Percentiles rank a stretch among this genome's conserved stretches.
phyloP scores from a whole-genome alignment of 2,329 filamentous ascomycete species.

The Chaetomium sp. region DNA sequence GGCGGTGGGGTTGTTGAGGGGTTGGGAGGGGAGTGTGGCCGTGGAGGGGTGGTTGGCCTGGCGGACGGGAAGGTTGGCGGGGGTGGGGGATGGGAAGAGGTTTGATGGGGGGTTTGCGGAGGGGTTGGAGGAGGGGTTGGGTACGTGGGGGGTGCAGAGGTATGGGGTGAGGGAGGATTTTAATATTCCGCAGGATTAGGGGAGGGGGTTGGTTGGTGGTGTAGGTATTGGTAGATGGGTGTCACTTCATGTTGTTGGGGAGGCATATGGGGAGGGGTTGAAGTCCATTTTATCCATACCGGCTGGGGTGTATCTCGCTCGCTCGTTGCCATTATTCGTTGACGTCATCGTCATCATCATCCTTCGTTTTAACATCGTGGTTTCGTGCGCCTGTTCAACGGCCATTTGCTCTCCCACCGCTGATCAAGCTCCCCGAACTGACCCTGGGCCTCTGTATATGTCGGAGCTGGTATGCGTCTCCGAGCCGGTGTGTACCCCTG shows the following conservation, averaged over 20 bases:
- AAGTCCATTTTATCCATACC: background rate
- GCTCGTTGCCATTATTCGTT: background rate
- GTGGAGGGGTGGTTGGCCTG: conserved; percentile 52
- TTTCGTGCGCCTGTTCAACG: background rate
- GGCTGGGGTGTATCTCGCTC: background rate
- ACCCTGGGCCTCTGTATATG: background rate
- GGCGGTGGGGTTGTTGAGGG: conserved; percentile 28
- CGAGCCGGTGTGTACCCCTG: background rate
- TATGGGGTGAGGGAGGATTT: conserved; percentile 39
- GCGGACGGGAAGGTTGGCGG: conserved; percentile 44
- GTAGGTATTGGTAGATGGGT: background rate
- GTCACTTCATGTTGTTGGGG: background rate
- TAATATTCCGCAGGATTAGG: conserved; percentile 19
- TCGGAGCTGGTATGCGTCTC: background rate
- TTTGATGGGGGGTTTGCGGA: conserved; percentile 45
- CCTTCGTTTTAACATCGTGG: background rate
- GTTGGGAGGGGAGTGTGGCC: conserved; percentile 41
- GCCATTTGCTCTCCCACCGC: no score
- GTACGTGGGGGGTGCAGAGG: conserved; percentile 42
- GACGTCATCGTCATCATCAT: background rate
- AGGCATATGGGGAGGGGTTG: background rate
- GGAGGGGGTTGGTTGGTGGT: background rate
- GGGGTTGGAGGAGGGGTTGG: conserved; percentile 44
- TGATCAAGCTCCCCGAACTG: background rate
- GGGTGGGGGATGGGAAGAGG: conserved; percentile 40